Base-by-base conservation (phyloP, 441 rosid species). In the Populus hybrid region DNA sequence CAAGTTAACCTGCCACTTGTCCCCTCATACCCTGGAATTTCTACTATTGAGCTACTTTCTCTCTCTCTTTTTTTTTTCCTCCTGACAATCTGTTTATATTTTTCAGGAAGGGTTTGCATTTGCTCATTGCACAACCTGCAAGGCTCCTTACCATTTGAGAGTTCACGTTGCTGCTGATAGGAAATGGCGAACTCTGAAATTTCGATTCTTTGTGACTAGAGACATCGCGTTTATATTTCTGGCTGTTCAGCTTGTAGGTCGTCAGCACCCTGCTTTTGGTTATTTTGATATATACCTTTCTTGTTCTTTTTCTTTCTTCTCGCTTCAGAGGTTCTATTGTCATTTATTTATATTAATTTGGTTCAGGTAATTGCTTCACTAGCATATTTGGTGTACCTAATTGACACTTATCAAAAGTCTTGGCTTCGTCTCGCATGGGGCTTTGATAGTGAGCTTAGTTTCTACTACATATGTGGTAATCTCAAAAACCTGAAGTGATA, bases 121-220 rank as follows among this genome's bases (percentile, higher is more conserved):
- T 92, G 95, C 99, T 68, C 99, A 97, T 82, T 97, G 99, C 86
- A 97, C 99, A 71, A 97, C 99, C 81, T 97, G 99, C 88, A 97
- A 97, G 90, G 94, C 95, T 61, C 97, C 98, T 63, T 97, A 97
- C 84, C 94, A 95, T 90, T 83, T 95, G 85, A 90, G 99, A 86
- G 97, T 95, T 87, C 99, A 97, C 83, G 95, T 87, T 81, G 97
- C 98, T 46, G 95, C 98, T 78, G 97, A 97, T 78, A 88, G 99
- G 86, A 92, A 91, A 83, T 97, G 99, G 99, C 86, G 98, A 70
- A 92, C 97, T 38, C 76, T 97, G 81, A 97, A 97, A 89, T 97
- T 97, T 81, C 93, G 98, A 35, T 97, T 97, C 89, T 97, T 97
- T 87, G 99, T 97, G 79, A 97, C 99, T 20, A 90, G 99, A 81